Evolutionary conservation across 176 grass and related monocot genomes (phyloP).

Genomic region (Carex pumila): DNA sequence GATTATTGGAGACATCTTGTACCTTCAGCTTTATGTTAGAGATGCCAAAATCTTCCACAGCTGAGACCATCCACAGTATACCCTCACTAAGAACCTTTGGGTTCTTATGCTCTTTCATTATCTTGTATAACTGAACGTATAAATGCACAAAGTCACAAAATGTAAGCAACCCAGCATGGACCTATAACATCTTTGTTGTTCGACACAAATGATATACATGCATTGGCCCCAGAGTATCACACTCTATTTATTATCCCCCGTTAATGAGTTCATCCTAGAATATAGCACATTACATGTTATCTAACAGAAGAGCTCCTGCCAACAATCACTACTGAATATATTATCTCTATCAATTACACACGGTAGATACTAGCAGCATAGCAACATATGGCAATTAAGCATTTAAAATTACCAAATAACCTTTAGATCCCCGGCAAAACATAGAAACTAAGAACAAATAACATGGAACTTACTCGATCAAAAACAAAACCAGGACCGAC

Average conservation of each 20-base stretch:
- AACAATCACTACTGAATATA: not conserved
- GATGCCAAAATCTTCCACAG: constrained; percentile 88
- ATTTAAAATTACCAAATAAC: not conserved
- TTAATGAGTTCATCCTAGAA: not conserved
- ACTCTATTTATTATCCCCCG: not conserved
- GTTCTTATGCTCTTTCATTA: constrained; percentile 99
- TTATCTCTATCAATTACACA: not conserved
- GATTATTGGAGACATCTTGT: constrained; percentile 6
- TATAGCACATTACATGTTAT: not conserved
- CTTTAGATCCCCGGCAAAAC: not conserved
- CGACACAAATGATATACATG: not conserved
- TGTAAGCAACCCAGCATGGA: not conserved
- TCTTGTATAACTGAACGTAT: constrained; percentile 83
- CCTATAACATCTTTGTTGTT: not conserved
- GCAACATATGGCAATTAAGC: not conserved
- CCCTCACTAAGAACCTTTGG: constrained; percentile 96
- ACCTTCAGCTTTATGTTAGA: constrained; percentile 96
- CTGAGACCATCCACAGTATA: constrained; percentile 95
- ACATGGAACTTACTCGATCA: constrained; percentile 64
- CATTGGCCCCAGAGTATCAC: not conserved
- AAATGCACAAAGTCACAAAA: not conserved
- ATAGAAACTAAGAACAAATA: not conserved
- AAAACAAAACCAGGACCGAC: constrained; percentile 96
- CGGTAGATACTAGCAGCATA: not conserved
- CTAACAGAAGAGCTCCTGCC: not conserved